Conservation (phyloP, 306 rosid genomes). For the Rubus idaeus region DNA sequence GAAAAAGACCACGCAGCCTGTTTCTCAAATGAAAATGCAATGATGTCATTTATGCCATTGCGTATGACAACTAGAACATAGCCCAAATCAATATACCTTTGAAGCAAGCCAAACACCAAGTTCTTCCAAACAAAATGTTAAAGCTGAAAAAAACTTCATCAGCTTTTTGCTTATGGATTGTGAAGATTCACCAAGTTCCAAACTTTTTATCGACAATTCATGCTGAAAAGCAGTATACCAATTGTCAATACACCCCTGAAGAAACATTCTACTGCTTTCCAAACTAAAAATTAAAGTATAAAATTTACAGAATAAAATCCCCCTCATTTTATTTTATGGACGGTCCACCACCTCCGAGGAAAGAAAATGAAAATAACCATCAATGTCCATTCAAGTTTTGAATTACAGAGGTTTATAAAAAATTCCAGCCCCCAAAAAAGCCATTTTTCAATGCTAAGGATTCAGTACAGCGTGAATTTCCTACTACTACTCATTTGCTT, state of each 20-base stretch:
- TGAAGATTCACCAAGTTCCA: constrained; percentile 40
- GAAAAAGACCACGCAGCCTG: constrained; percentile 73
- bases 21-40: constrained; percentile 15
- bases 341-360: background rate
- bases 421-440: background rate
- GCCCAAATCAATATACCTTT: constrained; percentile 50
- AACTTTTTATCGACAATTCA: constrained; percentile 27
- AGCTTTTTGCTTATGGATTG: constrained; percentile 49
- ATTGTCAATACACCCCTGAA: constrained; percentile 30
- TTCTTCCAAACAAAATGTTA: constrained; percentile 61
- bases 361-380: background rate
- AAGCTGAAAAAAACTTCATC: constrained; percentile 33
- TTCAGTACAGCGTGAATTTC: too few relatives aligned
- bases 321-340: background rate
- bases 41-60: constrained; percentile 21
- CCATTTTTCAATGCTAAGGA: background rate
- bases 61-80: constrained; percentile 25
- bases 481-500: background rate
- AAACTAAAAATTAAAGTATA: background rate
- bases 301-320: background rate
- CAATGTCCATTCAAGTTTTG: background rate
- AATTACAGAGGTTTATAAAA: background rate
- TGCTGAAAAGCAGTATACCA: constrained; percentile 50
- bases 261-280: constrained; percentile 23
- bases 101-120: constrained; percentile 76